Conservation (phyloP, 164 flowering plant genomes). For the Vitis rupestris region DNA sequence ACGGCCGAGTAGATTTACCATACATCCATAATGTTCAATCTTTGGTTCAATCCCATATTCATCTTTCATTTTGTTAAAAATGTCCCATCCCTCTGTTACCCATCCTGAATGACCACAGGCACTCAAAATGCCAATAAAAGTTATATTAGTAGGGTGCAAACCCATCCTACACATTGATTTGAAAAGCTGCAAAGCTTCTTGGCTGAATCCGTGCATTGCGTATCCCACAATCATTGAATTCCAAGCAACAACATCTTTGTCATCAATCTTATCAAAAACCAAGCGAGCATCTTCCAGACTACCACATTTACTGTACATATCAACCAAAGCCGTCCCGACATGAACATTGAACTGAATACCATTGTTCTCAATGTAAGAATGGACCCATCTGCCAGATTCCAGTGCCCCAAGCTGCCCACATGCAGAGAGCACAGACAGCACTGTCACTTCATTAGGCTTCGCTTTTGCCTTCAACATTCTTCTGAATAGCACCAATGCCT, state of each 20-base stretch:
- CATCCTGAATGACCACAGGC: conserved; percentile 79
- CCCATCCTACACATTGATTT: conserved; percentile 40
- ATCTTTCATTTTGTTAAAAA: conserved; percentile 54
- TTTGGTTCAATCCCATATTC: conserved; percentile 59
- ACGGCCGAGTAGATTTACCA: conserved; percentile 83
- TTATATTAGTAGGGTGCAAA: conserved; percentile 53
- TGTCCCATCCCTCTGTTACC: conserved; percentile 46
- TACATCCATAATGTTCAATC: conserved; percentile 88
- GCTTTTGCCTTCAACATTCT: conserved; percentile 44
- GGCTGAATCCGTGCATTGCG: conserved; percentile 68
- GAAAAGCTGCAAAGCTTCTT: conserved; percentile 52
- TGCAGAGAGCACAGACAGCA: conserved; percentile 64
- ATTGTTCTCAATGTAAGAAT: conserved; percentile 47
- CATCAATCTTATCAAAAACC: conserved; percentile 48
- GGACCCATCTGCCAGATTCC: conserved; percentile 75
- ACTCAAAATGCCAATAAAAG: conserved; percentile 63
- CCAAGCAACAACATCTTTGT: conserved; percentile 73
- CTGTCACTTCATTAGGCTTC: conserved; percentile 57
- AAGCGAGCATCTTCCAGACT: conserved; percentile 70
- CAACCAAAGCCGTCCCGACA: conserved; percentile 65
- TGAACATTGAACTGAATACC: conserved; percentile 38
- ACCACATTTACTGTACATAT: conserved; percentile 85
- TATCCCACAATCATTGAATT: conserved; percentile 78
- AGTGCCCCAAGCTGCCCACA: conserved; percentile 69
- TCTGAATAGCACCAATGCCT: conserved; percentile 52